Evolutionary conservation across 257 asterid genomes (phyloP).

Genomic region (Scutellaria barbata): DNA sequence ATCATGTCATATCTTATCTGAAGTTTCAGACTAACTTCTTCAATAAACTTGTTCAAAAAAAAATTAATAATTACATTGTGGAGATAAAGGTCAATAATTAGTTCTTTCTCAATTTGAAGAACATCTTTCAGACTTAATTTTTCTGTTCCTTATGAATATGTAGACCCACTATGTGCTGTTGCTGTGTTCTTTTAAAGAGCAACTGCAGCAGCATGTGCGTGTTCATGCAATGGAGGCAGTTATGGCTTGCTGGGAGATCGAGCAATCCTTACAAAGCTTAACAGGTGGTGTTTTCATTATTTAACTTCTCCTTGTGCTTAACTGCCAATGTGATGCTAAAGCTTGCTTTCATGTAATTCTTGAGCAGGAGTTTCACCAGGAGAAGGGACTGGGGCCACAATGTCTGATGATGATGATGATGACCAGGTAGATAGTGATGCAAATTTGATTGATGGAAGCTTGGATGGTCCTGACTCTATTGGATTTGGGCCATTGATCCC

Average conservation of each 20-base stretch:
- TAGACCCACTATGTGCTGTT: slow-evolving; percentile 68
- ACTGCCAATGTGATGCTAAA: slow-evolving; percentile 2
- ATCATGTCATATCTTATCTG: not conserved
- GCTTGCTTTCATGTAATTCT: slow-evolving; percentile 5
- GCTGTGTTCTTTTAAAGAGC: slow-evolving; percentile 70
- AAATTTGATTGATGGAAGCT: slow-evolving; percentile 51
- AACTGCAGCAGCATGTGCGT: slow-evolving; percentile 70
- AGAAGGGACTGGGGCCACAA: slow-evolving; percentile 66
- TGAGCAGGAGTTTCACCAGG: slow-evolving; percentile 61
- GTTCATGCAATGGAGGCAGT: slow-evolving; percentile 81
- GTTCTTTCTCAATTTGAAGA: not conserved
- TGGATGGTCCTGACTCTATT: slow-evolving; percentile 50
- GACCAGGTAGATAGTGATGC: slow-evolving; percentile 54
- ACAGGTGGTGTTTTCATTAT: slow-evolving; percentile 47
- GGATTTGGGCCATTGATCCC: slow-evolving; percentile 62
- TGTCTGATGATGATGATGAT: slow-evolving; percentile 68
- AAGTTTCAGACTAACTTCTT: not conserved
- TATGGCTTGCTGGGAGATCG: slow-evolving; percentile 79
- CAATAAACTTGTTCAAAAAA: no score
- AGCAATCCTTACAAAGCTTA: slow-evolving; percentile 70
- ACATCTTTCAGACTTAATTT: slow-evolving; percentile 4
- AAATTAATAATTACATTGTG: not conserved
- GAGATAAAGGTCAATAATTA: not conserved
- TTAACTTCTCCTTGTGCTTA: not conserved
- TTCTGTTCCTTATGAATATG: slow-evolving; percentile 22